These are phyloP conservation scores for Mucor mucedo DNA, from an alignment of 371 early-diverging fungal species.

Conservation along the genomic window DNA sequence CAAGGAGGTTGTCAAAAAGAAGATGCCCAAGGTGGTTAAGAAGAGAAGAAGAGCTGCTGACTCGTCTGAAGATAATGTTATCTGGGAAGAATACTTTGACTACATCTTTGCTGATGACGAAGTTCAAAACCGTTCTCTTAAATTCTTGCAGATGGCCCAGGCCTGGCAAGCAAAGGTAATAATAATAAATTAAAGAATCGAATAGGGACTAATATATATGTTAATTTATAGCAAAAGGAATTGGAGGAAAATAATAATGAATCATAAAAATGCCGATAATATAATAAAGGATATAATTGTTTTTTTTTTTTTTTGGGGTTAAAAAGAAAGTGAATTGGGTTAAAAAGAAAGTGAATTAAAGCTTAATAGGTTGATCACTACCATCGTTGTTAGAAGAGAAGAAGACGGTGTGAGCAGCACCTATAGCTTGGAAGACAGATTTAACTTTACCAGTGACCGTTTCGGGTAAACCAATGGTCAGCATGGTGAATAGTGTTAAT, in stretches of 20 bases:
- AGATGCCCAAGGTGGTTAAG: constrained; percentile 91
- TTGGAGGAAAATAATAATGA: constrained; percentile 6
- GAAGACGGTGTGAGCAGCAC: constrained; percentile 18
- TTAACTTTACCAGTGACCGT: constrained; percentile 16
- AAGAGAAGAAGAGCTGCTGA: constrained; percentile 73
- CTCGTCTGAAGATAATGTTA: constrained; percentile 63
- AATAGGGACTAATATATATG: not conserved
- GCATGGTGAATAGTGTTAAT: constrained; percentile 24
- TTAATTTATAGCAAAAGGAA: constrained; percentile 13
- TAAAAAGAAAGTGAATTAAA: not conserved
- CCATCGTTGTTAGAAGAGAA: constrained; percentile 4
- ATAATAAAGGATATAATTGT: constrained; percentile 4
- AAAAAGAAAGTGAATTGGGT: not conserved
- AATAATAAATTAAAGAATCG: not conserved
- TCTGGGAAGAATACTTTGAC: constrained; percentile 96
- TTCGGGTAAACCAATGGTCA: constrained; percentile 29
- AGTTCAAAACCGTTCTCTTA: constrained; percentile 82
- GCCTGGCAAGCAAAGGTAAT: constrained; percentile 73
- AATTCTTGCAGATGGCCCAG: constrained; percentile 89
- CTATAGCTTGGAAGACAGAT: constrained; percentile 5
- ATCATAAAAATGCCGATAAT: constrained; percentile 9
- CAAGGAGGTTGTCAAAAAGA: constrained; percentile 61
- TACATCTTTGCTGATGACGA: constrained; percentile 97
- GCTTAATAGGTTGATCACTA: not conserved
- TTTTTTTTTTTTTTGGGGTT: not conserved